These are phyloP conservation scores for Termitomyces sp. DNA, from an alignment of 768 basidiomycete species.

Conservation along the genomic window DNA sequence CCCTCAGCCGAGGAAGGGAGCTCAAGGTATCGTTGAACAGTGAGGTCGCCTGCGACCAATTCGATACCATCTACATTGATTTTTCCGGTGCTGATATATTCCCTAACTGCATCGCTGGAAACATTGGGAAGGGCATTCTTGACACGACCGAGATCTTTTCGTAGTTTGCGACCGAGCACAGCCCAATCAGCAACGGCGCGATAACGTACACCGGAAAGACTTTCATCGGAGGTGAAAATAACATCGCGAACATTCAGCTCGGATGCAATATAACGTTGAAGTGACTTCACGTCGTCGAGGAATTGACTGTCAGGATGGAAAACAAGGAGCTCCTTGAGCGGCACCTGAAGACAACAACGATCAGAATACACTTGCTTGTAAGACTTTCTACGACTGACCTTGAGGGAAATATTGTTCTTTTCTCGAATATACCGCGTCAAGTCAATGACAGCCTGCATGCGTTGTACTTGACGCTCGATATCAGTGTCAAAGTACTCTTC, in stretches of 20 bases:
- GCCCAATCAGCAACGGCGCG: slow-evolving; percentile 92
- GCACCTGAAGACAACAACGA: slow-evolving; percentile 55
- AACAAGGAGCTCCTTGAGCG: slow-evolving; percentile 86
- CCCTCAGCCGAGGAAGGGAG: slow-evolving; percentile 55
- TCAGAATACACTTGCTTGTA: neutral
- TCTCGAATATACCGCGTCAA: slow-evolving; percentile 87
- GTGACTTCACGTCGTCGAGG: slow-evolving; percentile 77
- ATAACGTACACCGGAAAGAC: slow-evolving; percentile 83
- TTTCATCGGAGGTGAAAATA: slow-evolving; percentile 86
- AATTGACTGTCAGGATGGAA: slow-evolving; percentile 89
- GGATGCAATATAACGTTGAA: slow-evolving; percentile 86
- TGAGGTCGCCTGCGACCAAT: slow-evolving; percentile 85
- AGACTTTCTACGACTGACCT: slow-evolving; percentile 48
- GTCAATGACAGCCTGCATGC: slow-evolving; percentile 95
- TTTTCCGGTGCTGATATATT: slow-evolving; percentile 69
- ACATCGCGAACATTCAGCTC: slow-evolving; percentile 95
- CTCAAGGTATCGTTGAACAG: slow-evolving; percentile 89
- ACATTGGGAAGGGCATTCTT: slow-evolving; percentile 82
- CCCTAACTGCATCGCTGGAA: slow-evolving; percentile 78
- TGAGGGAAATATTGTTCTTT: slow-evolving; percentile 79
- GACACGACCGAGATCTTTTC: slow-evolving; percentile 88
- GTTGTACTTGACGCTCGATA: slow-evolving; percentile 89
- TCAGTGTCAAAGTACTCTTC: slow-evolving; percentile 92
- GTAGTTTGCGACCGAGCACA: slow-evolving; percentile 89
- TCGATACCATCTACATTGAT: slow-evolving; percentile 87